phyloP scores from a whole-genome alignment of 495 filamentous ascomycete genomes.

The Lepidopterella palustris region DNA sequence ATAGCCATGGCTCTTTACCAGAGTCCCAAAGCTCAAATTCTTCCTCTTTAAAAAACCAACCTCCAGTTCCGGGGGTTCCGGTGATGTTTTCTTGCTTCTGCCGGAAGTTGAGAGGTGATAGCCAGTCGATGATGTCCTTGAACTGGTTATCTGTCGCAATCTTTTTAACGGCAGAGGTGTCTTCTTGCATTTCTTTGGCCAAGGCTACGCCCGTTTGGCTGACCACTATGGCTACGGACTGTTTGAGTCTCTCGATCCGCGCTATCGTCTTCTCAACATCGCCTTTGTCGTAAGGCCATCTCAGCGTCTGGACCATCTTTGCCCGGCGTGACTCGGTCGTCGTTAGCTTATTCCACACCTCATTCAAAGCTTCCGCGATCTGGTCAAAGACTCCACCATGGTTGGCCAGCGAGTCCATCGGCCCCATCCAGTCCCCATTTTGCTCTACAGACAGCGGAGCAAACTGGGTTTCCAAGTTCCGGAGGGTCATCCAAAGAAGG shows the following conservation, averaged over 20 bases:
- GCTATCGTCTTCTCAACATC: constrained; percentile 11
- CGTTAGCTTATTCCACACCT: constrained; percentile 11
- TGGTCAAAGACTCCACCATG: constrained; percentile 13
- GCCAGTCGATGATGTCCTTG: constrained; percentile 20
- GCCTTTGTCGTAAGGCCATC: constrained; percentile 12
- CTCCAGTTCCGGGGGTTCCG: constrained; percentile 11
- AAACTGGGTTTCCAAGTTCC: constrained; percentile 18
- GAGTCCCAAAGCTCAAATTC: constrained; percentile 9
- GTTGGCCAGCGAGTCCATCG: constrained; percentile 11
- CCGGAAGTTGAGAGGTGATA: constrained; percentile 14
- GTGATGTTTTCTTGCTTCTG: constrained; percentile 17
- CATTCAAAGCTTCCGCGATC: constrained; percentile 2
- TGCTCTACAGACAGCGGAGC: constrained; percentile 9
- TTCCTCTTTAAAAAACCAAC: constrained; percentile 13
- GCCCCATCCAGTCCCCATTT: constrained; percentile 15
- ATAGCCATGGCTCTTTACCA: constrained; percentile 11
- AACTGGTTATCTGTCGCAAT: constrained; percentile 5
- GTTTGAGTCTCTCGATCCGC: constrained; percentile 12
- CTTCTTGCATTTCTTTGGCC: constrained; percentile 13
- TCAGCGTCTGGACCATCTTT: constrained; percentile 10
- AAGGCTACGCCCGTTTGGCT: constrained; percentile 11
- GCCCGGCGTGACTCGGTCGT: background rate
- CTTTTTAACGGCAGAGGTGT: background rate
- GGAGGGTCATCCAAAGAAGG: constrained; percentile 17
- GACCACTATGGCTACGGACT: constrained; percentile 7